phyloP scores from a whole-genome alignment of 306 rosid species.

The Fragaria vesca region DNA sequence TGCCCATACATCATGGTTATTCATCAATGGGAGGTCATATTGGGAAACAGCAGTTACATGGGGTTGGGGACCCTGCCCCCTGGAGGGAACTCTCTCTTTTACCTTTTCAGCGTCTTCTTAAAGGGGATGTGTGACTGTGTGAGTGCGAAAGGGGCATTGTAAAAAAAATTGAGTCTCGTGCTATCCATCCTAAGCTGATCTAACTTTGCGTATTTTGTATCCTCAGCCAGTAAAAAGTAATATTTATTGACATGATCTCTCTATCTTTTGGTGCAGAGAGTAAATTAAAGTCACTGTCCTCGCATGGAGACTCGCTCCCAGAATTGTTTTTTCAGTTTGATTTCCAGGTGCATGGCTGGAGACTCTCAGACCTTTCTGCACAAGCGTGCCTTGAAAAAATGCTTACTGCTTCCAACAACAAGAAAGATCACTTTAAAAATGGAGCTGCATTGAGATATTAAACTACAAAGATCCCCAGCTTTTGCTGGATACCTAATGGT shows the following conservation, averaged over 20 bases:
- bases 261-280: slow-evolving; percentile 22
- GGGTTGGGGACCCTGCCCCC: slow-evolving; percentile 10
- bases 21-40: not conserved
- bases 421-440: slow-evolving; percentile 3
- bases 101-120: not conserved
- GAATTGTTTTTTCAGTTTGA: not conserved
- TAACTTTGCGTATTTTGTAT: slow-evolving; percentile 3
- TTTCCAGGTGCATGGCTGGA: slow-evolving; percentile 17
- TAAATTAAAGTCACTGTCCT: slow-evolving; percentile 6
- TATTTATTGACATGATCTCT: slow-evolving; percentile 15
- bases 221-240: not conserved
- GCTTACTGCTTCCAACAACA: slow-evolving; percentile 29
- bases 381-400: slow-evolving; percentile 42
- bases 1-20: not conserved
- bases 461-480: slow-evolving; percentile 1
- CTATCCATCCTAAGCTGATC: not conserved
- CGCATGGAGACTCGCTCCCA: slow-evolving; percentile 7
- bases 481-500: not conserved
- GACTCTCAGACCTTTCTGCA: slow-evolving; percentile 26
- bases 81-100: not conserved
- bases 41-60: slow-evolving; percentile 4
- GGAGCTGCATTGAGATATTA: not conserved
- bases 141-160: slow-evolving; percentile 19
- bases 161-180: slow-evolving; percentile 6
- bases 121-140: not conserved